Evolutionary conservation across 306 rosid species (phyloP).

Genomic region (Lablab purpureus): DNA sequence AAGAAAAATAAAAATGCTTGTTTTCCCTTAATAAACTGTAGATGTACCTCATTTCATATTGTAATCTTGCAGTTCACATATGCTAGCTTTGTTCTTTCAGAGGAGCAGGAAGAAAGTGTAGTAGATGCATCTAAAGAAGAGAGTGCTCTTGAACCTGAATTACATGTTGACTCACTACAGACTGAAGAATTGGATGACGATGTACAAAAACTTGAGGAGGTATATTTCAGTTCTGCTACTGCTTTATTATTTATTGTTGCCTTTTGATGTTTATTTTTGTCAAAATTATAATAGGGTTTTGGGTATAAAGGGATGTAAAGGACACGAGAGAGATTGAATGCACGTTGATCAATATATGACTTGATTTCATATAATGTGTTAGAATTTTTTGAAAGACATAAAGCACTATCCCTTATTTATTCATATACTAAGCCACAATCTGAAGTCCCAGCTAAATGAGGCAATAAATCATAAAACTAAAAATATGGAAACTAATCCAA

Average conservation of each 20-base stretch:
- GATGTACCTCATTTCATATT: constrained; percentile 33
- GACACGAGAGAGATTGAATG: neutral
- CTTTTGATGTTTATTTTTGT: constrained; percentile 25
- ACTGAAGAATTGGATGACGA: constrained; percentile 55
- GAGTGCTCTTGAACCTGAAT: constrained; percentile 56
- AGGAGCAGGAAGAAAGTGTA: constrained; percentile 59
- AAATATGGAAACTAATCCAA: neutral
- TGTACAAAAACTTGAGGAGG: constrained; percentile 57
- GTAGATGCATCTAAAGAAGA: constrained; percentile 60
- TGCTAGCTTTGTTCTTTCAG: constrained; percentile 54
- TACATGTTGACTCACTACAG: constrained; percentile 54
- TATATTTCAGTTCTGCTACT: constrained; percentile 43
- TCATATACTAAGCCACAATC: neutral
- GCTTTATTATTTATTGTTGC: constrained; percentile 23
- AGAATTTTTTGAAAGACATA: neutral
- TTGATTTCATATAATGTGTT: neutral
- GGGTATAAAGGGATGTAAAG: neutral
- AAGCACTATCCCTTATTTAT: neutral
- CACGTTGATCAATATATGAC: neutral
- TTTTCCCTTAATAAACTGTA: neutral
- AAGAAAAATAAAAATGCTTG: constrained; percentile 7
- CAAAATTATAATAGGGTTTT: neutral
- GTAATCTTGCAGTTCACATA: constrained; percentile 37
- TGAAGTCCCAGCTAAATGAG: neutral
- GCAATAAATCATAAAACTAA: neutral